Conservation (phyloP, 192 early-diverging fungal species). For the Coemansia sp. region DNA sequence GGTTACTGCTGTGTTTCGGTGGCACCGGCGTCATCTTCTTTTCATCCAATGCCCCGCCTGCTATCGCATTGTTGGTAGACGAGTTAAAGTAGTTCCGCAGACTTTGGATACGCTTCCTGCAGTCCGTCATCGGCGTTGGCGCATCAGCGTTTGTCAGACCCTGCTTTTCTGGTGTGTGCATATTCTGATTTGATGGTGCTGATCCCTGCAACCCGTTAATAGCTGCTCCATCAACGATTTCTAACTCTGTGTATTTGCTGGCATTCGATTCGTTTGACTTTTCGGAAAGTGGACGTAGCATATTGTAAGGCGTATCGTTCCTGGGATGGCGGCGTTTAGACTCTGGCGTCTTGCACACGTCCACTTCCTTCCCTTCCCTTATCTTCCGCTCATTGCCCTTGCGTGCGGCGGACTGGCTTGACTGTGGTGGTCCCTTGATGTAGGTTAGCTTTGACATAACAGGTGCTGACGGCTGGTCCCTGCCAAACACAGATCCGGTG, state of each 20-base stretch:
- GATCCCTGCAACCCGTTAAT: not conserved
- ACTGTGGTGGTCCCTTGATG: not conserved
- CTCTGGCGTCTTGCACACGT: conserved; percentile 15
- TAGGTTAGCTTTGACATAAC: conserved; percentile 3
- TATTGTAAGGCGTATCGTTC: conserved; percentile 19
- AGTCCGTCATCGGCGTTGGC: conserved; percentile 18
- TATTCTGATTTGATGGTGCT: conserved; percentile 7
- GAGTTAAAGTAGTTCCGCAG: conserved; percentile 32
- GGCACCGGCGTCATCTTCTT: conserved; percentile 1
- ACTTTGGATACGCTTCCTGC: conserved; percentile 30
- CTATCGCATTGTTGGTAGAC: not conserved
- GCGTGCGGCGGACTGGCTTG: not conserved
- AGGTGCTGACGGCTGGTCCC: not conserved
- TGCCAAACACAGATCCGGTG: not conserved
- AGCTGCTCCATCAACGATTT: not conserved
- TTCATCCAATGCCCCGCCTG: not conserved
- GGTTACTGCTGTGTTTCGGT: not conserved
- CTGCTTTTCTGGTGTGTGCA: conserved; percentile 27
- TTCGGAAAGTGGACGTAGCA: conserved; percentile 32
- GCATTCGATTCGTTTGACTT: conserved; percentile 26
- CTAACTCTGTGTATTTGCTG: not conserved
- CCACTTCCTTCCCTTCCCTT: not conserved
- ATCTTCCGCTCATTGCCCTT: not conserved
- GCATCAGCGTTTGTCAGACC: not conserved
- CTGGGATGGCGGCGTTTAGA: conserved; percentile 12